Base-by-base conservation (phyloP, 495 filamentous ascomycete genomes). In the Margaritispora aquatica region DNA sequence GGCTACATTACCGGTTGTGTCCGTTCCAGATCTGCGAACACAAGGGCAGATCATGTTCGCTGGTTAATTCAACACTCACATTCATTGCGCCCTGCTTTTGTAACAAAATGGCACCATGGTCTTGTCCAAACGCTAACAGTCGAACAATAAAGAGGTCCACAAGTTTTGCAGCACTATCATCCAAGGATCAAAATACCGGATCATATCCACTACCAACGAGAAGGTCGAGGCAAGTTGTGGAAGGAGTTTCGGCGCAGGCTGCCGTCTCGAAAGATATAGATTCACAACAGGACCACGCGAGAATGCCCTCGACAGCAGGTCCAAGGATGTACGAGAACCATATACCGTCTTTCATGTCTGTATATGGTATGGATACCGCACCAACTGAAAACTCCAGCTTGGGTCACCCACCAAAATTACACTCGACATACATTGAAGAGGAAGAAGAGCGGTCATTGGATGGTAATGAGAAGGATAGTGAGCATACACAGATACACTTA, bases 311-410 rank as follows among this genome's bases (percentile, higher is more conserved):
- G 52, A 76, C 78, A 51, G 72, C 77, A 23, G 73, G 73, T 44
- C 72, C 78, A 60, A 73, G 76, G 63, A 61, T 79, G 62, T 82
- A 80, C 62, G 77, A 83, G 77, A 84, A 86, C 71, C 84, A 86
- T 63, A 82, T 88, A 70, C 84, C 86, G 53, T 86, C 85, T 46
- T 85, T 88, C 58, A 87, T 87, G 84, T 86, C 84, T 44, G 84
- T 88, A 31, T 88, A 81, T 73, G 84, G 79, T 60, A 69, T 79
- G 34, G 78, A 79, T 48, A 63, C 69, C 47, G 77, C 73, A 13
- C 63, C 61, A 41, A 69, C 77, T 61, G 78, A 77, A 54, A 76
- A 74, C 26, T 34, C 54, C 2, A 54, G 36, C 26, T 41, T 58
- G 13, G 47, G n/a, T 21, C 48, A 59, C 26, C 46, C 52, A 19